A percentile compares a stretch with the other conserved stretches of the same genome.
These are phyloP conservation scores for Fusarium sublunatum DNA, from an alignment of 2,329 filamentous ascomycete species.

Conservation along the genomic window DNA sequence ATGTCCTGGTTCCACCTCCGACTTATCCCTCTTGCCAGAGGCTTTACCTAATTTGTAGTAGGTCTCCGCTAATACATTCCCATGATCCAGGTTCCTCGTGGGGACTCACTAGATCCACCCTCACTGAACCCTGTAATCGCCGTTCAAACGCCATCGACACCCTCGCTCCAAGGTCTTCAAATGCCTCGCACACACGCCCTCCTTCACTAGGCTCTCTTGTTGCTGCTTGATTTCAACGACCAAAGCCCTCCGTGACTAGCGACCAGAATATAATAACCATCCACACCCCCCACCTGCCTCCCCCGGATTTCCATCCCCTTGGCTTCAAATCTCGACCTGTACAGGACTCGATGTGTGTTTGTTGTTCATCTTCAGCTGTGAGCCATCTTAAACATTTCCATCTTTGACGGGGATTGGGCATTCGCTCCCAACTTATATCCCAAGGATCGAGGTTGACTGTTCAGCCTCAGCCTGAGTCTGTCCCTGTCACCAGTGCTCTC, in stretches of 20 bases:
- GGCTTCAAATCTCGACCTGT: conserved; percentile 43
- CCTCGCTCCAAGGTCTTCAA: conserved; percentile 30
- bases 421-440: conserved; percentile 33
- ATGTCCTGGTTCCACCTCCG: conserved; percentile 42
- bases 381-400: conserved; percentile 21
- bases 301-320: conserved; percentile 49
- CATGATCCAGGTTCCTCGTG: conserved; percentile 37
- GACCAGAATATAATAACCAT: conserved; percentile 49
- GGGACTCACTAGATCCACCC: conserved; percentile 37
- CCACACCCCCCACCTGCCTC: conserved; percentile 47
- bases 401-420: conserved; percentile 33
- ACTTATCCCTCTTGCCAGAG: conserved; percentile 22
- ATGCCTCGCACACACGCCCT: conserved; percentile 37
- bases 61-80: conserved; percentile 27
- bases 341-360: conserved; percentile 16
- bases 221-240: conserved; percentile 29
- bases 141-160: conserved; percentile 36
- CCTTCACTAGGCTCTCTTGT: conserved; percentile 37
- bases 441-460: conserved; percentile 34
- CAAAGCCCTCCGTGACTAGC: conserved; percentile 40
- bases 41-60: conserved; percentile 34
- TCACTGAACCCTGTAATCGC: conserved; percentile 16
- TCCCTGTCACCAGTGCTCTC: conserved; percentile 22
- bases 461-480: conserved; percentile 41
- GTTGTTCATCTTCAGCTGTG: conserved; percentile 29